Conservation (phyloP, 495 filamentous ascomycete genomes). For the Penicillium coprophilum region DNA sequence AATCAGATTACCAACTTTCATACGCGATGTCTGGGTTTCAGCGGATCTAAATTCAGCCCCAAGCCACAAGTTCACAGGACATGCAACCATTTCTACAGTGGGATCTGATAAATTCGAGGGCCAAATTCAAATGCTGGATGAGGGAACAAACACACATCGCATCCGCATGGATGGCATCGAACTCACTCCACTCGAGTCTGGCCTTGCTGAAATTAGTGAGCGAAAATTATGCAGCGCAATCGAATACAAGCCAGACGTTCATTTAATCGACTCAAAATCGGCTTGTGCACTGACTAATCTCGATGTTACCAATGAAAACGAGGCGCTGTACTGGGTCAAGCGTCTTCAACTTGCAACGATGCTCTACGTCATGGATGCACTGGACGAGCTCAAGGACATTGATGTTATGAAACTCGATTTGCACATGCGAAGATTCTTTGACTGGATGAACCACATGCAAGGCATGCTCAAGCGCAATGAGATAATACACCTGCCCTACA, state of each 20-base stretch:
- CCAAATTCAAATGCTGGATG: constrained; percentile 24
- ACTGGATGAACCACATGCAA: constrained; percentile 27
- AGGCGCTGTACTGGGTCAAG: constrained; percentile 19
- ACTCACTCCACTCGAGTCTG: constrained; percentile 29
- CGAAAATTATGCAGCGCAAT: constrained; percentile 26
- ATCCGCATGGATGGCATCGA: constrained; percentile 30
- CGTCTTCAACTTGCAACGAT: constrained; percentile 28
- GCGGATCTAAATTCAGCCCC: constrained; percentile 22
- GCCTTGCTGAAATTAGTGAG: constrained; percentile 6
- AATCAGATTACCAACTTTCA: constrained; percentile 27
- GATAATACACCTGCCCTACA: constrained; percentile 24
- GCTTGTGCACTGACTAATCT: constrained; percentile 14
- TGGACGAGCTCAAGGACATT: constrained; percentile 16
- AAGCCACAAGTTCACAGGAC: constrained; percentile 16
- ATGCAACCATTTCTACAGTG: constrained; percentile 17
- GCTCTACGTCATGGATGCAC: constrained; percentile 27
- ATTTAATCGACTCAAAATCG: constrained; percentile 22
- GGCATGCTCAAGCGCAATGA: constrained; percentile 13
- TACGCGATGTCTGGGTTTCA: constrained; percentile 34
- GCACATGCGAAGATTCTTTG: constrained; percentile 25
- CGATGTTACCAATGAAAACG: not conserved
- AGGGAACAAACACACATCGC: constrained; percentile 3
- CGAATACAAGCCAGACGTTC: constrained; percentile 24
- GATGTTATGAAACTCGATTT: constrained; percentile 18
- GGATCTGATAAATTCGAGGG: constrained; percentile 27